Base-by-base conservation (phyloP, 352 stramenopile species). In the Pythium plurisporium region DNA sequence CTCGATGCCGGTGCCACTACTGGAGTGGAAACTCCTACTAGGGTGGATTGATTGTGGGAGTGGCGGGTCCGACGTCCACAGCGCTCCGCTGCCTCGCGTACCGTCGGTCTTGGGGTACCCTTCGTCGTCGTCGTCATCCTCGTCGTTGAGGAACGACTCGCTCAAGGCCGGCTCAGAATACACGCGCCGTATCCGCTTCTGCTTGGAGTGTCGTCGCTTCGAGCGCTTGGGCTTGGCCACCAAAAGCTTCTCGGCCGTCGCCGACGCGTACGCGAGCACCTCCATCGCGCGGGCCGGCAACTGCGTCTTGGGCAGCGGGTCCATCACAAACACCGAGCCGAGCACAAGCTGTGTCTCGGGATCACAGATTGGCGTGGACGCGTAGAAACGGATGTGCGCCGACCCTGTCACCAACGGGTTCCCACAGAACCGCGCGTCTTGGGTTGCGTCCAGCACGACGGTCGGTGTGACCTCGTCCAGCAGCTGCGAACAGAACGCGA, bases 361-460 rank as follows among this genome's bases (percentile, higher is more conserved):
- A 43, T 91, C 79, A 26, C 79, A 83, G 51, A 93, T 82, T 0
- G 82, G 80, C 7, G 74, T 74, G 2, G 74, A 76, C 9, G 95
- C 95, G 66, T 98, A 98, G 65, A 98, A 98, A 5, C 92, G 82
- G 53, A 98, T 96, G 65, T 86, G 70, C 3, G 89, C 87, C 19
- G 75, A 76, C 30, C 91, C 89, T 0, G 74, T 94, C 11, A 98
- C 91, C 9, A 98, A 70, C 31, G 84, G 76, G 60, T 96, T 97
- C 9, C 81, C 47, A 14, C 58, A 60, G 64, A 98, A 98, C 4
- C 92, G 80, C 20, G 62, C 40, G 65, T 98, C 93, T 47, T 86
- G 69, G 1, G 70, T 68, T 5, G 80, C 78, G 61, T 98, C 88
- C 46, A 86, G 78, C 19, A 98, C 70, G 42, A 93, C 72, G 0